Conservation (phyloP, 2,329 filamentous ascomycete genomes). For the Gaeumannomyces sp. region DNA sequence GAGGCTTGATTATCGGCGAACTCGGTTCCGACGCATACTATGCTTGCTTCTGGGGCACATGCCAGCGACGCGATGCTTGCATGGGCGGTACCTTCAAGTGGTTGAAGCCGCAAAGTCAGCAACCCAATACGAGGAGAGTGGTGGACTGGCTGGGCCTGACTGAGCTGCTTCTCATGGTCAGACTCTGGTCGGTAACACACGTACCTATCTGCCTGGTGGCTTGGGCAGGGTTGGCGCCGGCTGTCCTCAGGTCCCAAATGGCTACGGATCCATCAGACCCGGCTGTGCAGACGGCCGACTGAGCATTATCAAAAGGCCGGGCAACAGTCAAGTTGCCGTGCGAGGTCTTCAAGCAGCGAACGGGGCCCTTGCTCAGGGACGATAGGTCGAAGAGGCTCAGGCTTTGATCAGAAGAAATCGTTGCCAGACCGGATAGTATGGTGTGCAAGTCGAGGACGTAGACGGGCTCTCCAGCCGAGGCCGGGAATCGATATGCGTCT, state of each 20-base stretch:
- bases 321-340: conserved; percentile 61
- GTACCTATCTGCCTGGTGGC: conserved; percentile 40
- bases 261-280: conserved; percentile 64
- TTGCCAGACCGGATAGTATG: conserved; percentile 45
- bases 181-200: conserved; percentile 21
- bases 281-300: conserved; percentile 57
- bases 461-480: conserved; percentile 29
- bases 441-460: conserved; percentile 55
- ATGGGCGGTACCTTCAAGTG: conserved; percentile 14
- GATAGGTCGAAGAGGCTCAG: conserved; percentile 58
- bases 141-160: too few species aligned
- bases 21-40: conserved; percentile 68
- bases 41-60: conserved; percentile 47
- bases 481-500: conserved; percentile 33
- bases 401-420: conserved; percentile 65
- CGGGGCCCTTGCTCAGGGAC: conserved; percentile 45
- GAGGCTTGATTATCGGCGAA: conserved; percentile 57
- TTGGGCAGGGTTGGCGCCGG: conserved; percentile 24
- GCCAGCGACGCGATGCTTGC: conserved; percentile 56
- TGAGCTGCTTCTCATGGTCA: neutral
- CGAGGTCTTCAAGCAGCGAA: conserved; percentile 40
- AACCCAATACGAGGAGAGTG: conserved; percentile 17
- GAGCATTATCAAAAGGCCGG: conserved; percentile 44
- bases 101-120: neutral
- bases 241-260: conserved; percentile 57